phyloP scores from a whole-genome alignment of 1,284 basidiomycete species.

The Phylloporus sp. region DNA sequence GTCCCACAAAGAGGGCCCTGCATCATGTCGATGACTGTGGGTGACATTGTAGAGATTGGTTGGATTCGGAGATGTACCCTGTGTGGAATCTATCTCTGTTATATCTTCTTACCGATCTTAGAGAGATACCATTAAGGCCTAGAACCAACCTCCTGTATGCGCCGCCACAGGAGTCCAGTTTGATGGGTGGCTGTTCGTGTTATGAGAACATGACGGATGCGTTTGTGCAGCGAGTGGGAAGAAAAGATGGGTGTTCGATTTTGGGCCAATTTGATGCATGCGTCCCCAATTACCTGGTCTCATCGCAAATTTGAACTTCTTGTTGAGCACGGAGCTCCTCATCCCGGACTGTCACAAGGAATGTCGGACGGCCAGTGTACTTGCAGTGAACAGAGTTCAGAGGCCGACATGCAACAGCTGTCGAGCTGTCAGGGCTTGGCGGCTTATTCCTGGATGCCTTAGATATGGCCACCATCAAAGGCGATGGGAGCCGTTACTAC shows the following conservation, averaged over 20 bases:
- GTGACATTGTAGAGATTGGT: constrained; percentile 5
- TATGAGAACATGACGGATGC: background rate
- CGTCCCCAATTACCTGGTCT: background rate
- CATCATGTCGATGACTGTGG: background rate
- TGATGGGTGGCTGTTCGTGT: background rate
- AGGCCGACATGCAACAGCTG: no score
- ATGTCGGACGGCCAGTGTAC: no score
- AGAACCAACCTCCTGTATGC: background rate
- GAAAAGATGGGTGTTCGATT: background rate
- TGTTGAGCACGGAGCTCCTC: no score
- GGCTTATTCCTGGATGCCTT: no score
- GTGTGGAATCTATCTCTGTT: background rate
- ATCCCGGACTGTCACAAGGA: no score
- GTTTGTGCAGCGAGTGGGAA: background rate
- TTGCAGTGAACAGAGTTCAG: no score
- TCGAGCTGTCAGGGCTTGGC: no score
- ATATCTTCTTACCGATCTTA: background rate
- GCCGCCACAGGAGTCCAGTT: background rate
- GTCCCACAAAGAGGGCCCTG: constrained; percentile 16
- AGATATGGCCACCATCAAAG: no score
- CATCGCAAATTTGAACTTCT: no score
- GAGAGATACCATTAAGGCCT: background rate
- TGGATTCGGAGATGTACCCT: background rate
- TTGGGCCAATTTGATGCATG: background rate
- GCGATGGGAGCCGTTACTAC: no score